Base-by-base conservation (phyloP, 2,329 filamentous ascomycete species). In the Botrytis fragariae region DNA sequence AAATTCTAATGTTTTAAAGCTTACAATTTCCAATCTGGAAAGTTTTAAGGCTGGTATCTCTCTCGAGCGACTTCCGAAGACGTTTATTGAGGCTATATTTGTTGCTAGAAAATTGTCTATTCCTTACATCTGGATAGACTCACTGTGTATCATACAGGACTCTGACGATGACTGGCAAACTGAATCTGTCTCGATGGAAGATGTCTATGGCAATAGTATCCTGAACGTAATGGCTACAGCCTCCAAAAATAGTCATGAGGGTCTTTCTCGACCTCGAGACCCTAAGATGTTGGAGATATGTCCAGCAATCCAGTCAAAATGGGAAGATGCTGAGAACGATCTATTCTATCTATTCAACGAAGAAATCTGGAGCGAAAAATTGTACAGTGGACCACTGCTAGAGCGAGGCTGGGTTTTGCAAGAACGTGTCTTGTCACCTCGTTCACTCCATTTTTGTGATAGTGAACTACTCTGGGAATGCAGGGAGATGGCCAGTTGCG, bases 341-440 rank as follows among this genome's bases (percentile, higher is more conserved):
- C 29, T 25, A 22, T 62, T 42, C 25, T 12, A 59, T 35, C 1
- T 69, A 54, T 3, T 35, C 42, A 9, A 59, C 22, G 1, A 0
- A 4, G 2, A 1, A 0, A 32, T 32, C 10, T 35, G 59, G 65
- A 6, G 0, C 6, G 0, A 18, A 1, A 32, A 1, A 32, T 16
- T 69, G 48, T 18, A 16, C 48, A 8, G 3, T 29, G 48, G 35
- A 18, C 65, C 65, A 32, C 22, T 69, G 14, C 7, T 69, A 9
- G 1, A 32, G 8, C 71, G 77, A 48, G 77, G 74, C 7, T 78
- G 77, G 77, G 69, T 73, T 37, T 54, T 77, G 18, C 77, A 78
- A 71, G 77, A 78, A 48, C 35, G 57, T 42, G 22, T 73, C 25
- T 54, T 78, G 29, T 74, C 77, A 10, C 69, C 71, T 59, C 59